Conservation (phyloP, 169 alveolate species). For the Plasmodium blacklocki region DNA sequence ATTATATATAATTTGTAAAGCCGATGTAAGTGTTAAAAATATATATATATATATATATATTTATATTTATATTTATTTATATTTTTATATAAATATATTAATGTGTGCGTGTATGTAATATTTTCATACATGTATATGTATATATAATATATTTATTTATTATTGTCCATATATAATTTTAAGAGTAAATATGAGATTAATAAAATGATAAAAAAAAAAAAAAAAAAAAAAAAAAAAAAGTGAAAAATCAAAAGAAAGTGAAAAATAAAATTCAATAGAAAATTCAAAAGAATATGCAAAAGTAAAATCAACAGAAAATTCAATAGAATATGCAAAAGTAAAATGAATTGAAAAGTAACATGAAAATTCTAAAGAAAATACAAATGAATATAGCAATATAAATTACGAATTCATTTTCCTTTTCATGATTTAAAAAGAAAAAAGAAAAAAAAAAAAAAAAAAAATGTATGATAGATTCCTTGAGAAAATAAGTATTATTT, state of each 20-base stretch:
- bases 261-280: neutral
- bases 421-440: neutral
- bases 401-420: too few species aligned
- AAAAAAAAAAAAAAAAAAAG: neutral
- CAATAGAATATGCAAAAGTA: too few species aligned
- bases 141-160: neutral
- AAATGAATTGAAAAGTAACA: neutral
- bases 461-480: constrained; percentile 55
- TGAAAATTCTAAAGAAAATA: neutral
- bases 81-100: neutral
- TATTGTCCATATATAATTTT: neutral
- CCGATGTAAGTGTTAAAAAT: neutral
- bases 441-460: constrained; percentile 9
- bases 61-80: neutral
- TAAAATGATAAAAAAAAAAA: neutral
- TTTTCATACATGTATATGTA: neutral
- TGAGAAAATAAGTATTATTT: constrained; percentile 59
- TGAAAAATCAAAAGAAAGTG: neutral
- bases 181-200: neutral
- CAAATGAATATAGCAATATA: neutral
- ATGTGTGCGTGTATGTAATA: neutral
- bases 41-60: neutral
- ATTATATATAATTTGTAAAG: too few species aligned
- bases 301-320: too few species aligned
- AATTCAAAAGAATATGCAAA: too few species aligned